Evolutionary conservation across 495 filamentous ascomycete genomes (phyloP).

Genomic region (Lepraria neglecta): DNA sequence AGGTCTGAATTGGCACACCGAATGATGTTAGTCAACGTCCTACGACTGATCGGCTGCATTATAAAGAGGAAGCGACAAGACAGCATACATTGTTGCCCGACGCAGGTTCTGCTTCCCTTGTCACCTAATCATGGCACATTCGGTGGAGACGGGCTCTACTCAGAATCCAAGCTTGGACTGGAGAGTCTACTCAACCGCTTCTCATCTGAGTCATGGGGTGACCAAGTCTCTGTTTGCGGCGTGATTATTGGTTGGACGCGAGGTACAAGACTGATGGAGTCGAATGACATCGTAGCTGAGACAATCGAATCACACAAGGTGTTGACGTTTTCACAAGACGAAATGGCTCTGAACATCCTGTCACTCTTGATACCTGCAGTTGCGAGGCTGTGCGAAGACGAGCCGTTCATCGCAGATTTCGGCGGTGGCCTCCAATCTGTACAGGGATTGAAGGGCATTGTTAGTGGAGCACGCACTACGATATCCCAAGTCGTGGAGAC

Average conservation of each 20-base stretch:
- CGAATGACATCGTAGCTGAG: slow-evolving; percentile 26
- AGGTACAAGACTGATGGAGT: slow-evolving; percentile 27
- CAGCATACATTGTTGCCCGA: slow-evolving; percentile 25
- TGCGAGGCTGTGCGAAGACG: background rate
- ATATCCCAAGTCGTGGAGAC: background rate
- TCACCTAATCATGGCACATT: slow-evolving; percentile 32
- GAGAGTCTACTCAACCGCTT: slow-evolving; percentile 25
- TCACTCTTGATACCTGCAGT: background rate
- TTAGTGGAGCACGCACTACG: slow-evolving; percentile 13
- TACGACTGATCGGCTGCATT: slow-evolving; percentile 25
- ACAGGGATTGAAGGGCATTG: slow-evolving; percentile 22
- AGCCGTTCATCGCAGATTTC: background rate
- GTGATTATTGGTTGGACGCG: slow-evolving; percentile 31
- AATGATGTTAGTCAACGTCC: slow-evolving; percentile 27
- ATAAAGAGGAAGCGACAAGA: slow-evolving; percentile 16
- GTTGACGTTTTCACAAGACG: slow-evolving; percentile 24
- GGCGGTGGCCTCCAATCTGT: background rate
- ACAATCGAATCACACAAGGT: slow-evolving; percentile 22
- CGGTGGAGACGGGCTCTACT: slow-evolving; percentile 30
- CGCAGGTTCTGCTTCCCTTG: slow-evolving; percentile 28
- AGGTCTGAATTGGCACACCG: slow-evolving; percentile 28
- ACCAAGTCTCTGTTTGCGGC: slow-evolving; percentile 27
- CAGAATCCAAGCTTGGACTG: slow-evolving; percentile 30
- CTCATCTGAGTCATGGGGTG: slow-evolving; percentile 27
- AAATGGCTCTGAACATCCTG: slow-evolving; percentile 30